Conservation (phyloP, 2,329 filamentous ascomycete species). For the Penicillium sp. region DNA sequence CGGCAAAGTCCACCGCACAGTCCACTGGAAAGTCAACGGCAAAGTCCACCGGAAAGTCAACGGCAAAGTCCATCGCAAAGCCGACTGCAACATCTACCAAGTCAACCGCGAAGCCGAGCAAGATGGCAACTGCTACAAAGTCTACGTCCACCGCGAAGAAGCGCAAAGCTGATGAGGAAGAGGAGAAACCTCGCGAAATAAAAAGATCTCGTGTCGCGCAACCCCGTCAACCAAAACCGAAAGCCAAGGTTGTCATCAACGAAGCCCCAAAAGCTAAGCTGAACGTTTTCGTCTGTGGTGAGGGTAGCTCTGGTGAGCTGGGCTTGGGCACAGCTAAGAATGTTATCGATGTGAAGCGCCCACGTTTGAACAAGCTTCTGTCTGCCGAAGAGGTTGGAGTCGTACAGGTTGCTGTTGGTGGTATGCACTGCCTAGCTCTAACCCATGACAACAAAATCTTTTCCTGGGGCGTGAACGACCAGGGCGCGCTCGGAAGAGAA, state of each 20-base stretch:
- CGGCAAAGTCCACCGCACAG: neutral
- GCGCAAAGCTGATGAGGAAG: conserved; percentile 28
- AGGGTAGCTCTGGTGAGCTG: conserved; percentile 71
- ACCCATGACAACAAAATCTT: conserved; percentile 73
- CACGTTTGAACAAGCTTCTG: conserved; percentile 58
- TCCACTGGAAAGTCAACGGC: neutral
- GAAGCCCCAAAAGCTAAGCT: conserved; percentile 48
- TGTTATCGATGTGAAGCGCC: conserved; percentile 63
- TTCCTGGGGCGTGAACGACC: conserved; percentile 82
- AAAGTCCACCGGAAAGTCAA: neutral
- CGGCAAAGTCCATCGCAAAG: conserved; percentile 1
- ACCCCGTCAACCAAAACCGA: conserved; percentile 24
- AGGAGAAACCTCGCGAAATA: conserved; percentile 23
- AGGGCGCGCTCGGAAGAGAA: conserved; percentile 68
- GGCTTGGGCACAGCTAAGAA: conserved; percentile 62
- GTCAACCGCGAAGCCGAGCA: conserved; percentile 9
- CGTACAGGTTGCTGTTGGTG: conserved; percentile 67
- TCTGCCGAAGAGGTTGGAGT: conserved; percentile 52
- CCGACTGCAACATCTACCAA: neutral
- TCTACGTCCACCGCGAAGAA: conserved; percentile 23
- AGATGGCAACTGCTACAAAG: conserved; percentile 15
- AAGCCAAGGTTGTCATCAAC: conserved; percentile 50
- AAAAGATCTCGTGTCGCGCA: conserved; percentile 28
- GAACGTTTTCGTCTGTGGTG: conserved; percentile 71
- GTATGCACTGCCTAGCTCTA: conserved; percentile 70